Evolutionary conservation across 169 alveolate species (phyloP).

Genomic region (Cryptosporidium muris): DNA sequence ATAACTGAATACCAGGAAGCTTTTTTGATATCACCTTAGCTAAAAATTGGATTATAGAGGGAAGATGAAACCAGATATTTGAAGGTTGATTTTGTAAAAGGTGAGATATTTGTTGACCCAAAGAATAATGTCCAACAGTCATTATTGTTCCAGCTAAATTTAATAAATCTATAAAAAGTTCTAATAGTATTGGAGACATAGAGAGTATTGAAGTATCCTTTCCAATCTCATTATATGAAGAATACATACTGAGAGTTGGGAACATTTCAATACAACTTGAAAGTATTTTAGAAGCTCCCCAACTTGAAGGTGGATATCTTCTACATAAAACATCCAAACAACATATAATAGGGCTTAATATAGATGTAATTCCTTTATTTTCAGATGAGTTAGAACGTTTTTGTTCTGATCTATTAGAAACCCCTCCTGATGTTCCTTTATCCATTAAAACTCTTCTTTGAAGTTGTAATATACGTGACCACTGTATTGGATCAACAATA

Average conservation of each 20-base stretch:
- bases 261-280: slow-evolving; percentile 70
- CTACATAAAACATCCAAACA: slow-evolving; percentile 56
- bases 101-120: slow-evolving; percentile 65
- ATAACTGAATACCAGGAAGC: background rate
- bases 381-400: background rate
- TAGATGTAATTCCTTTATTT: slow-evolving; percentile 29
- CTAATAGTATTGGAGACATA: slow-evolving; percentile 55
- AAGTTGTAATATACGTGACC: slow-evolving; percentile 60
- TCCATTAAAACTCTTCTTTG: slow-evolving; percentile 65
- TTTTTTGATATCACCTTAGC: slow-evolving; percentile 25
- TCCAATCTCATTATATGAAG: slow-evolving; percentile 61
- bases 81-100: slow-evolving; percentile 67
- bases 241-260: slow-evolving; percentile 65
- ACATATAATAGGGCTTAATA: slow-evolving; percentile 48
- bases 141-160: slow-evolving; percentile 68
- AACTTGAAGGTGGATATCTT: slow-evolving; percentile 68
- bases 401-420: background rate
- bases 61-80: slow-evolving; percentile 65
- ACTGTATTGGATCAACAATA: slow-evolving; percentile 64
- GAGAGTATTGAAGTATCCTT: slow-evolving; percentile 19
- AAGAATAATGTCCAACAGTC: slow-evolving; percentile 67
- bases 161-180: slow-evolving; percentile 58
- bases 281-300: slow-evolving; percentile 70
- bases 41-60: slow-evolving; percentile 44
- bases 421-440: slow-evolving; percentile 13